These are phyloP conservation scores for Phytophthora quininea DNA, from an alignment of 352 stramenopile species.

Conservation along the genomic window DNA sequence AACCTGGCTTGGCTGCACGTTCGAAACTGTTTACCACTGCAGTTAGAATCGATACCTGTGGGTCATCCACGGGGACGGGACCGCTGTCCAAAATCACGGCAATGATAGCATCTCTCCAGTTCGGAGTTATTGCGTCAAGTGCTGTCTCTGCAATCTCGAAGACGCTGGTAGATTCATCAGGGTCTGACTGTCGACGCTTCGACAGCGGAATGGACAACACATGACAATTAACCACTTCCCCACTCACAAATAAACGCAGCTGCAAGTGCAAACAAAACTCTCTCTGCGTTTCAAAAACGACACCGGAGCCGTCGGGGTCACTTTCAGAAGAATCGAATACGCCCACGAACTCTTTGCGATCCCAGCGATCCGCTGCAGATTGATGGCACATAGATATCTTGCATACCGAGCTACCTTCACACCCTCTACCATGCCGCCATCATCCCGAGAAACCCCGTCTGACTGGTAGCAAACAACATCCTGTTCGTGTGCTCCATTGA, in stretches of 20 bases:
- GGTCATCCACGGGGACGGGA: conserved; percentile 15
- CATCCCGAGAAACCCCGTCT: not conserved
- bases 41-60: conserved; percentile 24
- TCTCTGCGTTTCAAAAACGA: conserved; percentile 28
- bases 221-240: conserved; percentile 26
- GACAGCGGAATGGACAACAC: conserved; percentile 34
- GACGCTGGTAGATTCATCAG: conserved; percentile 13
- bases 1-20: conserved; percentile 21
- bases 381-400: conserved; percentile 33
- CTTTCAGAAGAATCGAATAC: conserved; percentile 27
- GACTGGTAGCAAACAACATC: conserved; percentile 16
- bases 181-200: conserved; percentile 25
- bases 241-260: conserved; percentile 28
- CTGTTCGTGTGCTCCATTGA: conserved; percentile 23
- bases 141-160: conserved; percentile 33
- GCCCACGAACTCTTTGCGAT: conserved; percentile 14
- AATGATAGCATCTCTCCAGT: conserved; percentile 26
- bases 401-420: conserved; percentile 28
- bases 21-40: conserved; percentile 31
- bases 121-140: conserved; percentile 22
- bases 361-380: conserved; percentile 30
- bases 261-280: conserved; percentile 39
- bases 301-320: conserved; percentile 18
- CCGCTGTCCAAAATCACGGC: conserved; percentile 30
- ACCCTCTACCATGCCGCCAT: not conserved